Conservation (phyloP, 2,329 filamentous ascomycete genomes). For the Colletotrichum sp. region DNA sequence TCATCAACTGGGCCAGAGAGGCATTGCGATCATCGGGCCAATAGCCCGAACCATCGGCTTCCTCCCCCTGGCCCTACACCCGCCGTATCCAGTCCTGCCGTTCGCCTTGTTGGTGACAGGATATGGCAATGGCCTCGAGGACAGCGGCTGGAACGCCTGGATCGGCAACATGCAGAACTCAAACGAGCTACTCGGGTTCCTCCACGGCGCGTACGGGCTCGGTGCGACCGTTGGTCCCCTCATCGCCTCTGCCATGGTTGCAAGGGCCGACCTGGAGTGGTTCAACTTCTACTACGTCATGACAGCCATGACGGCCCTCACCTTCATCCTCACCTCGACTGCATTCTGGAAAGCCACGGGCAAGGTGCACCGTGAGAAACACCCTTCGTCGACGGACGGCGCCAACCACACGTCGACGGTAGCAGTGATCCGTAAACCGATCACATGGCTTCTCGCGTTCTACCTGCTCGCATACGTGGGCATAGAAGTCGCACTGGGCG, state of each 20-base stretch:
- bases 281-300: conserved; percentile 80
- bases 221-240: conserved; percentile 74
- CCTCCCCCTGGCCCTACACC: conserved; percentile 68
- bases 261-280: conserved; percentile 67
- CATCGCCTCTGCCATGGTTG: conserved; percentile 75
- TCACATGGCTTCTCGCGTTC: conserved; percentile 75
- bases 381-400: conserved; percentile 33
- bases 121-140: conserved; percentile 74
- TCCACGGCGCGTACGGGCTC: conserved; percentile 75
- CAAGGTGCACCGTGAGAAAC: conserved; percentile 53
- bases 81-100: conserved; percentile 71
- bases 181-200: conserved; percentile 75
- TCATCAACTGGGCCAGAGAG: conserved; percentile 70
- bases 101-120: conserved; percentile 70
- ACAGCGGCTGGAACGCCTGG: conserved; percentile 65
- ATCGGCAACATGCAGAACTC: conserved; percentile 73
- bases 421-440: conserved; percentile 49
- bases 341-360: conserved; percentile 71
- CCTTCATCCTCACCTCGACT: conserved; percentile 53
- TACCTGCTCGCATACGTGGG: conserved; percentile 85
- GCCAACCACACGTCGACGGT: conserved; percentile 48
- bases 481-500: conserved; percentile 73
- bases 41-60: conserved; percentile 69
- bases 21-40: conserved; percentile 71
- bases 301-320: conserved; percentile 62